Evolutionary conservation across 116 monocot species (phyloP).

Genomic region (Trichopus zeylanicus): DNA sequence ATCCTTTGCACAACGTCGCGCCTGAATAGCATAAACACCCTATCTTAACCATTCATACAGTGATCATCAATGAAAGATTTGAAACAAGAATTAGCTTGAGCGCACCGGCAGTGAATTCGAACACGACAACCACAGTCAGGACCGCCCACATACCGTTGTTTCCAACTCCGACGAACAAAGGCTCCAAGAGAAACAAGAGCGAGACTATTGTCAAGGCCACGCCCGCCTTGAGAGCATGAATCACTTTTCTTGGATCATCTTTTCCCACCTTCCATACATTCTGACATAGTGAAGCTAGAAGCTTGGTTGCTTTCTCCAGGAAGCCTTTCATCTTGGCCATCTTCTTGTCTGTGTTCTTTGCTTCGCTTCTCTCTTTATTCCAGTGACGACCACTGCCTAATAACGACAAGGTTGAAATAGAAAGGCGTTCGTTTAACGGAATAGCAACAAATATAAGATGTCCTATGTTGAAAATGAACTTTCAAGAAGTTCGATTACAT

Average conservation of each 20-base stretch:
- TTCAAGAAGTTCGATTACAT: no score
- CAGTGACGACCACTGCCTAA: no score
- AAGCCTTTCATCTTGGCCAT: no score
- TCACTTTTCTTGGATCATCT: conserved; percentile 51
- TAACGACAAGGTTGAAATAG: no score
- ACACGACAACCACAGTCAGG: conserved; percentile 80
- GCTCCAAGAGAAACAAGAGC: conserved; percentile 56
- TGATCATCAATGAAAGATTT: no score
- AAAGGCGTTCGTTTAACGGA: no score
- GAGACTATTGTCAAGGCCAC: conserved; percentile 58
- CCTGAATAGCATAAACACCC: conserved; percentile 26
- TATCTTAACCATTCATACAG: no score
- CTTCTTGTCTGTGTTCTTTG: no score
- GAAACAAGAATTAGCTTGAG: no score
- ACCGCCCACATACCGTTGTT: conserved; percentile 83
- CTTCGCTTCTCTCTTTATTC: no score
- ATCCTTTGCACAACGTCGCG: conserved; percentile 72
- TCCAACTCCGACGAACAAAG: conserved; percentile 54
- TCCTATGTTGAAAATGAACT: no score
- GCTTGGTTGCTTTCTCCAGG: conserved; percentile 13
- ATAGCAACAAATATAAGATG: no score
- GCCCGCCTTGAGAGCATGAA: conserved; percentile 70
- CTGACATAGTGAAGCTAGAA: conserved; percentile 19
- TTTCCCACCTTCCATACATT: conserved; percentile 31
- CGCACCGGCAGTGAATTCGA: conserved; percentile 76